A percentile compares a stretch with the other conserved stretches of the same genome.
Evolutionary conservation across 2,329 filamentous ascomycete species (phyloP).

Genomic region (Pseudogymnoascus pannorum): DNA sequence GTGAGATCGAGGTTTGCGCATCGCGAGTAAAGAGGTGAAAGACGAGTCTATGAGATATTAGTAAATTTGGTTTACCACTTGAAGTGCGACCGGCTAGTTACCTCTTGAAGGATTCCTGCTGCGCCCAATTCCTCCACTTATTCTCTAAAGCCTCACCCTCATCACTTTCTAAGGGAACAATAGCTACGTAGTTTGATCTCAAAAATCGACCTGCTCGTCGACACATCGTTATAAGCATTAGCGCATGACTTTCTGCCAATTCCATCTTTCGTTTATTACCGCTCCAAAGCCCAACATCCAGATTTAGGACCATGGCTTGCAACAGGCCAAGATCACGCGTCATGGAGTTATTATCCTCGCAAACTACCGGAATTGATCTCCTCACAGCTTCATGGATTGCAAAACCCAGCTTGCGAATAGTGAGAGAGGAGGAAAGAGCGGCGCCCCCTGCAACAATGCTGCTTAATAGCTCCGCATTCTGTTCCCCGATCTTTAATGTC

Average conservation of each 20-base stretch:
- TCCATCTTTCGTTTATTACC: slow-evolving; percentile 53
- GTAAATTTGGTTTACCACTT: slow-evolving; percentile 8
- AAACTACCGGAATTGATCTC: slow-evolving; percentile 18
- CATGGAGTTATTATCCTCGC: slow-evolving; percentile 42
- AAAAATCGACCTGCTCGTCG: slow-evolving; percentile 36
- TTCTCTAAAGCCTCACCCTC: slow-evolving; percentile 48
- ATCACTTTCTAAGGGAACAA: slow-evolving; percentile 47
- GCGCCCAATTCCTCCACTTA: slow-evolving; percentile 60
- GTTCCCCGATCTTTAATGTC: slow-evolving; percentile 10
- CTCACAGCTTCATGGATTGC: slow-evolving; percentile 22
- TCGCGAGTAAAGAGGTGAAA: slow-evolving; percentile 61
- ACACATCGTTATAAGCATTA: slow-evolving; percentile 48
- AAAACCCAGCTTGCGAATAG: slow-evolving; percentile 20
- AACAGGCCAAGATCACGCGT: slow-evolving; percentile 45
- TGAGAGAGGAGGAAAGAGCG: slow-evolving; percentile 10
- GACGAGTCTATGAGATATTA: slow-evolving; percentile 40
- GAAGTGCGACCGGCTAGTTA: slow-evolving; percentile 20
- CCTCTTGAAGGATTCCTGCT: slow-evolving; percentile 60
- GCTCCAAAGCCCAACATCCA: slow-evolving; percentile 51
- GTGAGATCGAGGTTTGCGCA: slow-evolving; percentile 58
- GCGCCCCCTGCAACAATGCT: slow-evolving; percentile 18
- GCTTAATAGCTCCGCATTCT: slow-evolving; percentile 13
- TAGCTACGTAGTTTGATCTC: slow-evolving; percentile 47
- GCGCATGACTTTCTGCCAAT: slow-evolving; percentile 49
- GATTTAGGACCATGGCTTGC: slow-evolving; percentile 41